These are phyloP conservation scores for Calonectria pseudoturangicola DNA, from an alignment of 2,329 filamentous ascomycete species.

Conservation along the genomic window DNA sequence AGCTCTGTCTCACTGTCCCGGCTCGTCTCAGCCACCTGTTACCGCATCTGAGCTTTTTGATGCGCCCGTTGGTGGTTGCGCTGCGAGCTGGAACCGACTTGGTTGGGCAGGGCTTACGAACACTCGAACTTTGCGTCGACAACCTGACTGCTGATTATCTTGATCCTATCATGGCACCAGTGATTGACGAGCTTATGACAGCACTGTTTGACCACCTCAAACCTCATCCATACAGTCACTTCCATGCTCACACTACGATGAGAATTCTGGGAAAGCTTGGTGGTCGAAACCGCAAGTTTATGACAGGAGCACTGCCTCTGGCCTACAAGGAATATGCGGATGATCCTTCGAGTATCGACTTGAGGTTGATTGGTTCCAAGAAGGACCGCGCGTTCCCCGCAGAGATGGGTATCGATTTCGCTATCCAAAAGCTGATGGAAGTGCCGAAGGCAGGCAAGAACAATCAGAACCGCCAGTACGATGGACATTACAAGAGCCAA, in stretches of 20 bases:
- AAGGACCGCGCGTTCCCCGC: conserved; percentile 92
- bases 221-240: conserved; percentile 96
- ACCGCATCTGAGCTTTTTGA: conserved; percentile 95
- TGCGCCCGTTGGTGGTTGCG: conserved; percentile 97
- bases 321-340: conserved; percentile 90
- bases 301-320: conserved; percentile 91
- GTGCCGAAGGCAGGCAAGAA: conserved; percentile 77
- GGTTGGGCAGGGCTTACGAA: conserved; percentile 94
- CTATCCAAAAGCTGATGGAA: conserved; percentile 91
- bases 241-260: conserved; percentile 98
- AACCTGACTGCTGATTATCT: conserved; percentile 98
- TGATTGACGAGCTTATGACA: conserved; percentile 99
- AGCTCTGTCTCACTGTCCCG: conserved; percentile 96
- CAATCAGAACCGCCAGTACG: conserved; percentile 76
- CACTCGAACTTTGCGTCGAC: conserved; percentile 96
- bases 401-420: conserved; percentile 89
- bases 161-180: conserved; percentile 98
- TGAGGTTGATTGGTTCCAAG: conserved; percentile 91
- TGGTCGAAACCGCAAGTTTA: conserved; percentile 95
- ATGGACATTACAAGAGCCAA: conserved; percentile 94
- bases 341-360: conserved; percentile 89
- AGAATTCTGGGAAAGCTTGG: conserved; percentile 97
- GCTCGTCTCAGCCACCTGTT: conserved; percentile 95
- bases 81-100: conserved; percentile 93
- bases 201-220: conserved; percentile 96